Base-by-base conservation (phyloP, 352 stramenopile species). In the Phytophthora sansomeana region DNA sequence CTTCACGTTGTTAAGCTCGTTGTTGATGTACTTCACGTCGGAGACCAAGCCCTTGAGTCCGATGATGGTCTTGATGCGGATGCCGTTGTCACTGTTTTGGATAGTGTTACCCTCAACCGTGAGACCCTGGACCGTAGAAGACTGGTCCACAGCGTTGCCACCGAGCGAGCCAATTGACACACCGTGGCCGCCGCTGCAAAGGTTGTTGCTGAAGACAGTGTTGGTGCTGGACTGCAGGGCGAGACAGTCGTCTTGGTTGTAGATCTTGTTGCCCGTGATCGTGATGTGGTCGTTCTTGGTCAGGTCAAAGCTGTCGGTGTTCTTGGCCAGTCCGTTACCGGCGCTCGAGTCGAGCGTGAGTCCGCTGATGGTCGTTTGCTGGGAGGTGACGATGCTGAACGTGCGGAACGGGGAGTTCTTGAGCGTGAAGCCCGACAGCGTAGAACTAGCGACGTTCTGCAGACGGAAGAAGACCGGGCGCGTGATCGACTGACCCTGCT, bases 1-100 rank as follows among this genome's bases (percentile, higher is more conserved):
- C 32, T 56, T 26, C 17, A 70, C 62, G 47, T 65, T 70, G 24
- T 26, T 14, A 2, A 77, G 58, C 17, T 28, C 26, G 63, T 74
- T 80, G 60, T 69, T 39, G 6, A 24, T 58, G 58, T 77, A 74
- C 42, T 35, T 71, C 6, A 65, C 51, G 30, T 55, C 39, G 4
- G 47, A 47, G 8, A 80, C 68, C 3, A 63, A 10, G 4, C 68
- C 72, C 43, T 66, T 66, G 16, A 74, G 13, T 39, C 47, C 67
- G n/a, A 77, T 69, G 26, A 63, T 53, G 14, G 57, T 73, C 68
- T 80, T 72, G 39, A 76, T 76, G n/a, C 63, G 58, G n/a, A 73
- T 30, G 7, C 63, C 68, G 42, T 76, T 73, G n/a, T 42, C 56
- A 5, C 63, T 70, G 48, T 77, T 32, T 11, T 69, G 35, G 59